A percentile compares a stretch with the other conserved stretches of the same genome.
These are phyloP conservation scores for Falciphora oryzae DNA, from an alignment of 2,329 filamentous ascomycete genomes.

Conservation along the genomic window DNA sequence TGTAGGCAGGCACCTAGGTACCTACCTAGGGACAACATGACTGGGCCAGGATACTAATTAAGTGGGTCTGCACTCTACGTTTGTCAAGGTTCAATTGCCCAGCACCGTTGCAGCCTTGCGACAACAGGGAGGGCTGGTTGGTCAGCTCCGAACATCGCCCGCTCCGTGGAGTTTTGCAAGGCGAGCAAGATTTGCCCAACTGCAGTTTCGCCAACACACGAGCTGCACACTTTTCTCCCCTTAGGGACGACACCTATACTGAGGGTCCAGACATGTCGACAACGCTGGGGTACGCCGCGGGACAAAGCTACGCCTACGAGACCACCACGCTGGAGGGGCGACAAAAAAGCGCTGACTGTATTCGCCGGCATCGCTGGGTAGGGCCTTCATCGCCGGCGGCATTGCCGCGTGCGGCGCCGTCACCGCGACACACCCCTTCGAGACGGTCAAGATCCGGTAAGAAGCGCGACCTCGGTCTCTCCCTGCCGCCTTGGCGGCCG, in stretches of 20 bases:
- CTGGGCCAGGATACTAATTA: no score
- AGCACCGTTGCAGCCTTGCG: conserved; percentile 15
- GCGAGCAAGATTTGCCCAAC: background rate
- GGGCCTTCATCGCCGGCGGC: conserved; percentile 91
- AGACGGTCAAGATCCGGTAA: conserved; percentile 97
- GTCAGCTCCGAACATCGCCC: background rate
- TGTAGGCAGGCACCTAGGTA: no score
- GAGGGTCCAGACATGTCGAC: conserved; percentile 11
- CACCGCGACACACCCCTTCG: conserved; percentile 95
- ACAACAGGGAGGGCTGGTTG: conserved; percentile 34
- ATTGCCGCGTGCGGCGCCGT: conserved; percentile 96
- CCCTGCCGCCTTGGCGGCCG: conserved; percentile 7
- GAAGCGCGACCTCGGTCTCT: conserved; percentile 18
- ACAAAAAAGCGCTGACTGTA: conserved; percentile 16
- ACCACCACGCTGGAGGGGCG: background rate
- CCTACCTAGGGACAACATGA: no score
- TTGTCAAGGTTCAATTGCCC: background rate
- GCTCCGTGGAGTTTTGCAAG: background rate
- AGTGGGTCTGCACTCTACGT: background rate
- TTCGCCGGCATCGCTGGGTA: conserved; percentile 22
- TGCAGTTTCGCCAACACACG: background rate
- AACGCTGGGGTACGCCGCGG: conserved; percentile 12
- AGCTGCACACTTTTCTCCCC: background rate
- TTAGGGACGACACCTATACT: background rate
- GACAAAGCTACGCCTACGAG: background rate